Base-by-base conservation (phyloP, 2,329 filamentous ascomycete genomes). In the Ceratocystis lukuohia region DNA sequence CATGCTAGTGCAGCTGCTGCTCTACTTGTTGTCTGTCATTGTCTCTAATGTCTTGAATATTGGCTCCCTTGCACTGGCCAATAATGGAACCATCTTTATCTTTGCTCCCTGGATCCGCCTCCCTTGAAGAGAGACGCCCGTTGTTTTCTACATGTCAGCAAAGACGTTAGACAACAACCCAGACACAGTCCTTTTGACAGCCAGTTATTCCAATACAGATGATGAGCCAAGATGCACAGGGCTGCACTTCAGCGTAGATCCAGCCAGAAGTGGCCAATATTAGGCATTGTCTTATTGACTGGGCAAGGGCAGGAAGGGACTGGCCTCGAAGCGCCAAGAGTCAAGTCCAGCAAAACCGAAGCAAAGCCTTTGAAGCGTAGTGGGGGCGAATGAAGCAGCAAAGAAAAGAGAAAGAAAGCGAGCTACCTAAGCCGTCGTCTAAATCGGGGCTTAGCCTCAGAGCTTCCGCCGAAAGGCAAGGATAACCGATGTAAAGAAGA, bases 201-300 rank as follows among this genome's bases (percentile, higher is more conserved):
- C 28, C 56, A 59, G 25, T 33, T 59, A 28, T 59, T 37, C 56
- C 56, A 59, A 59, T 37, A n/a, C 56, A 59, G 37, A 30, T 30
- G 33, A 20, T 59, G 56, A 37, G 56, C 48, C 20, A 41, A 41
- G 10, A 22, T 53, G 7, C 53, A 57, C 15, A 17, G 56, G 4
- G 15, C 56, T 37, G 28, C 56, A 59, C 37, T 59, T 12, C 56
- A 6, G 56, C 22, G 28, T 37, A 15, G 56, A 37, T 17, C 28
- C 25, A n/a, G 56, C 56, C 17, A 30, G 33, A n/a, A 33, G 5
- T 37, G 28, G 56, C 10, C 17, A 17, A 15, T 2, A 30, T 12
- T 37, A 2, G 30, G 2, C 56, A 37, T 30, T 53, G 48, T 53
- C 28, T 2, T 20, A n/a, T 7, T 33, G 7, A 8, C 56, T n/a